Evolutionary conservation across 2,329 filamentous ascomycete species (phyloP).

Genomic region (Hortaea sp.): DNA sequence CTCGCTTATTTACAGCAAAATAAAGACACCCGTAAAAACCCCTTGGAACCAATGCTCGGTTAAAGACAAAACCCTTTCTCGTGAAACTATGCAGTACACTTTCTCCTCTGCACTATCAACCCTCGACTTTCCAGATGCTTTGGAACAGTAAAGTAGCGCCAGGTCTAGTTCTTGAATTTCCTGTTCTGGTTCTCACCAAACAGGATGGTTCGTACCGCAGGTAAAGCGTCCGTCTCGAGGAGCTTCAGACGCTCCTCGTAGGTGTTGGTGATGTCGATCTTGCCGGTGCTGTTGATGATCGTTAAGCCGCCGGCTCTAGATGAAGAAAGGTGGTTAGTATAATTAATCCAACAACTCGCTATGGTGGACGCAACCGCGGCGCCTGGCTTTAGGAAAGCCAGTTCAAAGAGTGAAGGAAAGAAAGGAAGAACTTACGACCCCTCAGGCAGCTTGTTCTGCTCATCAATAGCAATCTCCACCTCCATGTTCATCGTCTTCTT

Average conservation of each 20-base stretch:
- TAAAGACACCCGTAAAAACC: too few relatives aligned
- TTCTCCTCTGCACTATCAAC: too few relatives aligned
- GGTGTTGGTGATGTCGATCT: conserved; percentile 98
- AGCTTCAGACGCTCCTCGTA: conserved; percentile 83
- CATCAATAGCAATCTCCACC: conserved; percentile 60
- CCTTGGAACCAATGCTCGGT: too few relatives aligned
- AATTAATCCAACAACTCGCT: background rate
- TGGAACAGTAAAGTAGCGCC: background rate
- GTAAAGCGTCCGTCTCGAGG: conserved; percentile 74
- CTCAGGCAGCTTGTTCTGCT: conserved; percentile 68
- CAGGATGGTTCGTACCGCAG: conserved; percentile 71
- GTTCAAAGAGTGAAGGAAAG: background rate
- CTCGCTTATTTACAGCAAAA: background rate
- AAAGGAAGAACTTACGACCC: conserved; percentile 57
- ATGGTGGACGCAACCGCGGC: background rate
- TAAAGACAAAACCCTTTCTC: too few relatives aligned
- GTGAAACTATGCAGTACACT: too few relatives aligned
- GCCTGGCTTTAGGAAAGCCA: background rate
- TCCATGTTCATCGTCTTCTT: conserved; percentile 63
- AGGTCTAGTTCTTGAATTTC: conserved; percentile 74
- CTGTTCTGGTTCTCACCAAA: conserved; percentile 95
- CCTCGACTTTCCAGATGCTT: too few relatives aligned
- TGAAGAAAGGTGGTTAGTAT: background rate
- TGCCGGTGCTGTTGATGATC: conserved; percentile 73
- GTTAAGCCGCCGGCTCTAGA: conserved; percentile 70